Percentiles rank a stretch among this genome's conserved stretches.
Conservation (phyloP, 371 early-diverging fungal species). For the Mortierella sp. region DNA sequence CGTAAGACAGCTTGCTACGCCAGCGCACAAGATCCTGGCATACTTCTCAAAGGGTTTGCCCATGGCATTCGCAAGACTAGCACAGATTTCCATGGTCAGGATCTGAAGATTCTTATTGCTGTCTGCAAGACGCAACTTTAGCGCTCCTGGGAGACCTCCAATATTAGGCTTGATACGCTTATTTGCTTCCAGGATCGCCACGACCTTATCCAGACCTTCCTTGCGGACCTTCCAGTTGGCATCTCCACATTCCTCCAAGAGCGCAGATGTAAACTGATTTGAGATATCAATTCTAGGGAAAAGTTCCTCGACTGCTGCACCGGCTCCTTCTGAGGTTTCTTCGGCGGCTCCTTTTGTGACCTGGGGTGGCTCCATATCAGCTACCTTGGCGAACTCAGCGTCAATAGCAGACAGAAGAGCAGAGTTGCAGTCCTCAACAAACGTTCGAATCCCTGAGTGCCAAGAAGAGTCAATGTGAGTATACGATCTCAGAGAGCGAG, state of each 20-base stretch:
- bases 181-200: slow-evolving; percentile 78
- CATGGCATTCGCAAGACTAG: slow-evolving; percentile 78
- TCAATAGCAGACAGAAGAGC: slow-evolving; percentile 85
- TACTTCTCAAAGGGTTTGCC: slow-evolving; percentile 88
- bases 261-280: slow-evolving; percentile 57
- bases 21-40: slow-evolving; percentile 66
- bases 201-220: slow-evolving; percentile 89
- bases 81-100: slow-evolving; percentile 78
- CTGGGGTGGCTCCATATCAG: slow-evolving; percentile 78
- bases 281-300: slow-evolving; percentile 89
- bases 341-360: slow-evolving; percentile 66
- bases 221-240: slow-evolving; percentile 96
- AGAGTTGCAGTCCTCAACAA: slow-evolving; percentile 89
- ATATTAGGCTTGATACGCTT: slow-evolving; percentile 86
- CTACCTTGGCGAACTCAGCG: slow-evolving; percentile 91
- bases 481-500: background rate
- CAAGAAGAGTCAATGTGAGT: slow-evolving; percentile 1
- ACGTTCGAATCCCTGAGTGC: slow-evolving; percentile 60
- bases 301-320: slow-evolving; percentile 77
- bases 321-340: slow-evolving; percentile 10
- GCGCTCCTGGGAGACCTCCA: slow-evolving; percentile 81
- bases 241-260: slow-evolving; percentile 75
- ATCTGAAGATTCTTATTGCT: slow-evolving; percentile 90
- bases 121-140: slow-evolving; percentile 88
- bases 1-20: slow-evolving; percentile 73